These are phyloP conservation scores for Phyllostachys edulis DNA, from an alignment of 176 grass and related monocot genomes.

Conservation along the genomic window DNA sequence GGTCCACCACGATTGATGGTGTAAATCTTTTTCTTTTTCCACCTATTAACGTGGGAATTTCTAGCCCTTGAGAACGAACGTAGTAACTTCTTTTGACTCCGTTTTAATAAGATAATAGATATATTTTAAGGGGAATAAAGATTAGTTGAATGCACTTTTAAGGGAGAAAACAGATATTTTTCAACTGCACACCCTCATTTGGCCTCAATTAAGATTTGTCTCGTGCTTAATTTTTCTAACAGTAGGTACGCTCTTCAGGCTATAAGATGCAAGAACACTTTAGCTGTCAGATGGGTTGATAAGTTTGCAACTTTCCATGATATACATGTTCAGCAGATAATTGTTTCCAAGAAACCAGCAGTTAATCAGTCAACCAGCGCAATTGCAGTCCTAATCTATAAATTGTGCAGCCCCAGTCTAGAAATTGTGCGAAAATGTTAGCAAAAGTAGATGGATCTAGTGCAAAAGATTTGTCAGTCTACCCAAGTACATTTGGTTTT, in stretches of 20 bases:
- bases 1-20: no score
- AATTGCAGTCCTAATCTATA: constrained; percentile 20
- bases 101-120: no score
- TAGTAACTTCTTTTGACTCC: no score
- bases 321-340: neutral
- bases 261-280: neutral
- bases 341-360: neutral
- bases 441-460: constrained; percentile 29
- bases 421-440: constrained; percentile 6
- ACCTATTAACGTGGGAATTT: no score
- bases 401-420: constrained; percentile 11
- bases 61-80: no score
- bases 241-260: constrained; percentile 3
- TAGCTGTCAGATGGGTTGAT: neutral
- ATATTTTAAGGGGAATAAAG: neutral
- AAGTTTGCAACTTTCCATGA: neutral
- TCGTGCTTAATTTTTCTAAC: constrained; percentile 10
- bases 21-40: no score
- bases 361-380: neutral
- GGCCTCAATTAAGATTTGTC: neutral
- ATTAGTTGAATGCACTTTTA: neutral
- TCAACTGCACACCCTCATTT: neutral
- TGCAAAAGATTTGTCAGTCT: constrained; percentile 13
- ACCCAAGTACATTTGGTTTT: constrained; percentile 28
- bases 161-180: neutral